Base-by-base conservation (phyloP, 2,329 filamentous ascomycete genomes). In the Didymella keratinophila region DNA sequence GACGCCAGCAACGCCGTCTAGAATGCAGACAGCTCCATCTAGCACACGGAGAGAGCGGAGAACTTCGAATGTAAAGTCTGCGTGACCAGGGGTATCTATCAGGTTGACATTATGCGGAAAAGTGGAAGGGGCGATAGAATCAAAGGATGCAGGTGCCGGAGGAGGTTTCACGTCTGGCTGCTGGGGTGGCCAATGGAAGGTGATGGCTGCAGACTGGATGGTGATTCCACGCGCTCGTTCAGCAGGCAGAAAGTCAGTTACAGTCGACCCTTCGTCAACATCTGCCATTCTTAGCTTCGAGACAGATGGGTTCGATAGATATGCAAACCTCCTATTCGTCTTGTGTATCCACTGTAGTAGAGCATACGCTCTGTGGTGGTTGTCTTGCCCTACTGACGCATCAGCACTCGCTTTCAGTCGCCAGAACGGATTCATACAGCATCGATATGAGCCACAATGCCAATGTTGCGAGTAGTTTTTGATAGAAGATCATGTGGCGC, bases 351-450 rank as follows among this genome's bases (percentile, higher is more conserved):
- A 75, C 92, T 96, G 72, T 97, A 97, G 74, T 93, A 98, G 71
- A 99, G 89, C 94, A 98, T 98, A 58, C 95, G 93, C 86, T 99
- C 95, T 3, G 95, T 98, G 0, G 95, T 99, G 0, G 95, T 98
- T 1, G 95, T 99, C 82, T 99, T 99, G 9, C 95, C 95, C 84
- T 86, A 39, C 21, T 1, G 6, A 2, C 2, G 20, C 16, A 27
- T 73, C 32, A 53, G 51, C 25, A 21, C 23, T 21, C 5, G 21
- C 14, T 14, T 12, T 20, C 10, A 18, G 8, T 12, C 7, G 37
- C n/a, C 30, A 25, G n/a, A 20, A 34, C 9, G 14, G 28, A 5
- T n/a, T 78, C 82, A 66, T 75, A 86, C 84, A 56, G 95, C 95
- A 87, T 98, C 95, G 65, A 99, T 97, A 77, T 99, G 95, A 59